Evolutionary conservation across 192 early-diverging fungal genomes (phyloP), one percentile per base, ranked within the genome.

Genomic region (Coemansia sp.): DNA sequence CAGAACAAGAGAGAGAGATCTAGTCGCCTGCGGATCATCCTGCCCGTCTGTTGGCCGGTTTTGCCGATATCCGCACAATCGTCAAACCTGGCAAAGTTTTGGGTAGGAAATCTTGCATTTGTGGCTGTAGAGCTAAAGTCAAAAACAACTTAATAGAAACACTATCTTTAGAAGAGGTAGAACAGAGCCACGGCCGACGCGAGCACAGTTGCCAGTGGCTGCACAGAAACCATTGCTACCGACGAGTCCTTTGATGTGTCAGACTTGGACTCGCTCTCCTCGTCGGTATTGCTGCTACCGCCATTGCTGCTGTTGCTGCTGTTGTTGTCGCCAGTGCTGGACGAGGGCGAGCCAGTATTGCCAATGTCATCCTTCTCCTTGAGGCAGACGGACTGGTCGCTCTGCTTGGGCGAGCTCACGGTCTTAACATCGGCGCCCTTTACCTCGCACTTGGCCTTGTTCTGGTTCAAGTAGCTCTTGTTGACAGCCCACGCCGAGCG

Each of bases 381-480:
- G 35, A 77, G 51, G 67, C 71, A 75, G 25, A 41, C 43, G 20
- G 31, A 42, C 31, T 49, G n/a, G 53, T 77, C 68, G 3, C 40
- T 39, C 47, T 67, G 62, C 80, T 83, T 74, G 60, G 74, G 75
- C 27, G 60, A 59, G 59, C 60, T 53, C 56, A 74, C 59, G 25
- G 43, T 65, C 53, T 49, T 66, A 41, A 68, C 68, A 14, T 64
- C 69, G 36, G 70, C 78, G 47, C 73, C 78, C 11, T 69, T 59
- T 8, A 71, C 60, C 53, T 67, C 59, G 73, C 78, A 81, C 66
- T 68, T 64, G 4, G 68, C 67, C 49, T 68, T 59, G 20, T 64
- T 68, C 49, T 67, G 54, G 56, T 79, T 84, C 42, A 65, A 29
- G 58, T 64, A 78, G 64, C 73, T 84, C 66, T 74, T 68, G 76